Evolutionary conservation across 805 yeast species (phyloP).

Genomic region (Wickerhamomyces bovis): DNA sequence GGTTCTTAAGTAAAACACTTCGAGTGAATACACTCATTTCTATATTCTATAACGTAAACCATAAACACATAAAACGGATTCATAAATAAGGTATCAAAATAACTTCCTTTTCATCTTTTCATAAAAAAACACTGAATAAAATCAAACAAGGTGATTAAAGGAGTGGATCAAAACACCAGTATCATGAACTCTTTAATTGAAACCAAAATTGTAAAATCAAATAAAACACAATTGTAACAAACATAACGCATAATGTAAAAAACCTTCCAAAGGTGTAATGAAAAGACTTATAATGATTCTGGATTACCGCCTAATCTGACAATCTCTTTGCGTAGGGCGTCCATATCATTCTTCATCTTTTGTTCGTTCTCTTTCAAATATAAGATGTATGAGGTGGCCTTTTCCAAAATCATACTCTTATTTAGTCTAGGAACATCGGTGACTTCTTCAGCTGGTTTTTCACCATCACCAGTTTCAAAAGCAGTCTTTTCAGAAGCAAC

Average conservation of each 20-base stretch:
- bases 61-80: conserved; percentile 3
- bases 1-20: not conserved
- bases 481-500: conserved; percentile 57
- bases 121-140: not conserved
- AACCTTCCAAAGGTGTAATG: not conserved
- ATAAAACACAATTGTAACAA: not conserved
- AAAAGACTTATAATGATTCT: not conserved
- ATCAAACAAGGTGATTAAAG: not conserved
- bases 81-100: not conserved
- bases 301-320: conserved; percentile 19
- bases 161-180: not conserved
- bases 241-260: not conserved
- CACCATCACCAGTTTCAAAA: conserved; percentile 38
- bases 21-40: not conserved
- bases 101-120: not conserved
- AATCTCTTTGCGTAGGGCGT: conserved; percentile 22
- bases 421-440: conserved; percentile 40
- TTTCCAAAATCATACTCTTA: conserved; percentile 62
- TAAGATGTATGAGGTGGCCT: conserved; percentile 57
- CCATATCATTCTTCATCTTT: conserved; percentile 28
- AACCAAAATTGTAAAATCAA: not conserved
- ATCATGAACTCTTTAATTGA: not conserved
- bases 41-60: conserved; percentile 9
- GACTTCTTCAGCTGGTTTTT: conserved; percentile 8
- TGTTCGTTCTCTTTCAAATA: conserved; percentile 46